Evolutionary conservation across 768 basidiomycete genomes (phyloP).

Genomic region (Termitomyces sp.): DNA sequence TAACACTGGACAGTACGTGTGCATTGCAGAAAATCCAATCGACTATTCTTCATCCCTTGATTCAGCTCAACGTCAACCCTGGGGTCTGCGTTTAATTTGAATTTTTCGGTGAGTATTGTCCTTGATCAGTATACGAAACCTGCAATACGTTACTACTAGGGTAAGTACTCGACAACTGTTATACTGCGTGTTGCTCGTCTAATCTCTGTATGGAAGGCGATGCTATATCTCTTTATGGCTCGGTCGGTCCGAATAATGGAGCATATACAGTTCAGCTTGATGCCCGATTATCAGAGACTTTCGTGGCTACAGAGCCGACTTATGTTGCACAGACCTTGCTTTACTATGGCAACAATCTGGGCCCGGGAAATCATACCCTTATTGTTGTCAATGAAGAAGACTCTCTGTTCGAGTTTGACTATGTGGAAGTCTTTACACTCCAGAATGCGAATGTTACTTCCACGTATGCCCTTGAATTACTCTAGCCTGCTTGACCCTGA

Average conservation of each 20-base stretch:
- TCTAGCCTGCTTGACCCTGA: not conserved
- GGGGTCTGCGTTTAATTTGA: not conserved
- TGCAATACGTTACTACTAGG: not conserved
- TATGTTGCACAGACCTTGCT: not conserved
- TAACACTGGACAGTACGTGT: slow-evolving; percentile 5
- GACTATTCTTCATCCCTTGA: not conserved
- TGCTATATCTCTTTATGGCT: not conserved
- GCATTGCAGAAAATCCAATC: not conserved
- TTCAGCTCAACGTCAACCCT: not conserved
- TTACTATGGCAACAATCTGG: not conserved
- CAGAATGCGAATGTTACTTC: not conserved
- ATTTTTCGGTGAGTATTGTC: not conserved
- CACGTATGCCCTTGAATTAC: not conserved
- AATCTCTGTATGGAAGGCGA: not conserved
- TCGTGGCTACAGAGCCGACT: not conserved
- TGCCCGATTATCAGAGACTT: not conserved
- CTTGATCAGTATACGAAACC: not conserved
- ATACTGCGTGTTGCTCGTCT: not conserved
- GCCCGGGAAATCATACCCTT: not conserved
- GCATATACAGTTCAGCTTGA: not conserved
- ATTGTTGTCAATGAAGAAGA: not conserved
- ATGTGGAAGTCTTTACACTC: not conserved
- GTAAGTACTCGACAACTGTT: not conserved
- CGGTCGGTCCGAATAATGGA: not conserved
- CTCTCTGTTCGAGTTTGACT: not conserved